phyloP scores from a whole-genome alignment of 768 basidiomycete genomes.

The Lactifluus volemus region DNA sequence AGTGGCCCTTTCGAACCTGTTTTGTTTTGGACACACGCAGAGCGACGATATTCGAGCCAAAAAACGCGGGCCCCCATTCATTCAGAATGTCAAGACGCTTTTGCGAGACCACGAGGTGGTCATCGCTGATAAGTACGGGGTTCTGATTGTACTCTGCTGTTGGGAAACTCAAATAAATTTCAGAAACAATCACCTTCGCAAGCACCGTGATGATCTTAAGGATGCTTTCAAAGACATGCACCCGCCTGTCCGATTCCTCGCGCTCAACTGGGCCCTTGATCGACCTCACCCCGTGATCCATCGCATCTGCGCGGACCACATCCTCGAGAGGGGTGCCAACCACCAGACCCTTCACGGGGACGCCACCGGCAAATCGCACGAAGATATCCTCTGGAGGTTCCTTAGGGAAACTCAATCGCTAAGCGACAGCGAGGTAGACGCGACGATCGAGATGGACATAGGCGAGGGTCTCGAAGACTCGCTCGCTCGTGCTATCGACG shows the following conservation, averaged over 20 bases:
- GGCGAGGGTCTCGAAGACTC: conserved; percentile 45
- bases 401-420: conserved; percentile 57
- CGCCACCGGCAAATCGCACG: conserved; percentile 45
- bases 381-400: conserved; percentile 79
- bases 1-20: conserved; percentile 70
- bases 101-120: conserved; percentile 66
- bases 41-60: conserved; percentile 68
- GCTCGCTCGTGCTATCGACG: conserved; percentile 51
- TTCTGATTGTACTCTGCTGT: not conserved
- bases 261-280: conserved; percentile 66
- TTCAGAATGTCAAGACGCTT: conserved; percentile 59
- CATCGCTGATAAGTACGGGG: conserved; percentile 65
- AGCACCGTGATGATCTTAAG: conserved; percentile 40
- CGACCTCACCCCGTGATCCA: conserved; percentile 53
- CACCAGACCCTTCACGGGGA: conserved; percentile 78
- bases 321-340: conserved; percentile 66
- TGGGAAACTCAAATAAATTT: not conserved
- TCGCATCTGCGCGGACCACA: conserved; percentile 68
- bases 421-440: conserved; percentile 53
- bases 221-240: conserved; percentile 36
- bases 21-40: conserved; percentile 86
- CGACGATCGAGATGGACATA: conserved; percentile 56
- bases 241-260: conserved; percentile 66
- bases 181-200: conserved; percentile 55
- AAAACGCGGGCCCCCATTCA: conserved; percentile 48